Evolutionary conservation across 129 eudicot species (phyloP).

Genomic region (Flaveria bidentis): DNA sequence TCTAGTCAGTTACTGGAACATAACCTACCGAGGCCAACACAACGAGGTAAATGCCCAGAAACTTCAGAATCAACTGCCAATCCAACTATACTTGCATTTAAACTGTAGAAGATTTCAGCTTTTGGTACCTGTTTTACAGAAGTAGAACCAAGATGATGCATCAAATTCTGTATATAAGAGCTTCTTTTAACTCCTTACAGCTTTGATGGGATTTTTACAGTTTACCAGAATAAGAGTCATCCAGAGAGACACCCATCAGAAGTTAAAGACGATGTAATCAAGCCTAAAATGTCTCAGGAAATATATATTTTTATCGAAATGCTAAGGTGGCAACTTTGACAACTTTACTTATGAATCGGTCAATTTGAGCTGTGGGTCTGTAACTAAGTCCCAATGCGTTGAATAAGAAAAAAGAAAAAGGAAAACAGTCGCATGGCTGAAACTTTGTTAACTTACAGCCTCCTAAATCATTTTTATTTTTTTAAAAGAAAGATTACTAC

Average conservation of each 20-base stretch:
- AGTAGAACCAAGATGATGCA: conserved; percentile 15
- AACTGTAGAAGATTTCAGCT: conserved; percentile 72
- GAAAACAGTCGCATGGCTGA: background rate
- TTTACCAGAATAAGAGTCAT: background rate
- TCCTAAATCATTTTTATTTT: no score
- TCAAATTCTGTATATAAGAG: background rate
- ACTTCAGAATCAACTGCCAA: conserved; percentile 68
- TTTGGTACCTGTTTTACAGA: conserved; percentile 59
- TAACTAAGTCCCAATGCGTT: background rate
- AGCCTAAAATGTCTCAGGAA: background rate
- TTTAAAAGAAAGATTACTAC: no score
- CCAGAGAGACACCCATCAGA: conserved; percentile 1
- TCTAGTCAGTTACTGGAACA: background rate
- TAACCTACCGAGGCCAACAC: conserved; percentile 89
- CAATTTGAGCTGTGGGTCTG: background rate
- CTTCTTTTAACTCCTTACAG: background rate
- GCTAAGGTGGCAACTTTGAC: background rate
- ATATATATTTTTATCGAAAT: background rate
- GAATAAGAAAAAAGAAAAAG: background rate
- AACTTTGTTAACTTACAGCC: no score
- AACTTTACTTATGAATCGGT: background rate
- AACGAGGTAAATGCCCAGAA: conserved; percentile 53
- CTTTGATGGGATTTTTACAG: background rate
- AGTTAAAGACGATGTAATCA: background rate
- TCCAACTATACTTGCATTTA: conserved; percentile 90